A percentile compares a stretch with the other conserved stretches of the same genome.
Conservation (phyloP, 768 basidiomycete genomes). For the Podaxis rugospora region DNA sequence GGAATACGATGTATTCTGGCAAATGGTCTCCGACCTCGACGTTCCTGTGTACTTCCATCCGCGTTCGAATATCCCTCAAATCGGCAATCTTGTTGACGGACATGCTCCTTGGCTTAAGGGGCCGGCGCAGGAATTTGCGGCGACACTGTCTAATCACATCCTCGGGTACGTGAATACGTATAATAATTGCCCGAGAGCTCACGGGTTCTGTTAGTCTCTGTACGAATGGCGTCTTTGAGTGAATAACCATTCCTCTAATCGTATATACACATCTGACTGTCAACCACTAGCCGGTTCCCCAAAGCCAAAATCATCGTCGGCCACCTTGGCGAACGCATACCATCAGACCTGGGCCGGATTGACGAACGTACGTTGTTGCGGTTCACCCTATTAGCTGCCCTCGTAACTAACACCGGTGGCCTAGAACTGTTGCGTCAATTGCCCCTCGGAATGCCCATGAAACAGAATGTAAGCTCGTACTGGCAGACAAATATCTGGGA, state of each 20-base stretch:
- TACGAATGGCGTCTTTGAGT: constrained; percentile 38
- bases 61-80: constrained; percentile 23
- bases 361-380: constrained; percentile 27
- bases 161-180: constrained; percentile 22
- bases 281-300: constrained; percentile 33
- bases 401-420: background rate
- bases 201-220: constrained; percentile 20
- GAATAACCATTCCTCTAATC: constrained; percentile 21
- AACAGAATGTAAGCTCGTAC: constrained; percentile 31
- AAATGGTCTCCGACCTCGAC: constrained; percentile 29
- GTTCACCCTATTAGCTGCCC: background rate
- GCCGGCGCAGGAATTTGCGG: constrained; percentile 31
- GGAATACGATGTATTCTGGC: constrained; percentile 33
- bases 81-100: constrained; percentile 19
- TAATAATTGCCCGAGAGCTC: background rate
- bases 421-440: constrained; percentile 27
- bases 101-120: constrained; percentile 31
- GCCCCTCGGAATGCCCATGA: constrained; percentile 31
- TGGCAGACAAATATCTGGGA: constrained; percentile 36
- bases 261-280: background rate
- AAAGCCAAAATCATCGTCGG: constrained; percentile 36
- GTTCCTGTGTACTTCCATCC: constrained; percentile 37
- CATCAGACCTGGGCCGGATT: constrained; percentile 36
- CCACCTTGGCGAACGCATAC: constrained; percentile 38
- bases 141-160: constrained; percentile 31